Base-by-base conservation (phyloP, 306 rosid species). In the Cicer yamashitae region DNA sequence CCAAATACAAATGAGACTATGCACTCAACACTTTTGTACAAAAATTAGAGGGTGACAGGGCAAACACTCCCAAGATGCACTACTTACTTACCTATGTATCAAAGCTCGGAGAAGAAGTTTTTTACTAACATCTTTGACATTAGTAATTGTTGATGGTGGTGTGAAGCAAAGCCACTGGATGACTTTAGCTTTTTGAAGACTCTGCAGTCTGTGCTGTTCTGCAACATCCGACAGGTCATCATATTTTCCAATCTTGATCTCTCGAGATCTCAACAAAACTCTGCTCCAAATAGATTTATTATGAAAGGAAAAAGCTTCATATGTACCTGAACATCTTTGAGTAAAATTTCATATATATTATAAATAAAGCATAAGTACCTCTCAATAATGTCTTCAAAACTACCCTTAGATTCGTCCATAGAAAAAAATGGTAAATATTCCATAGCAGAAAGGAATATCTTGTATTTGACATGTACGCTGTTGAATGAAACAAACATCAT, bases 151-250 rank as follows among this genome's bases (percentile, higher is more conserved):
- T 4, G 99, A 94, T 25, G 96, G 99, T 38, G 97, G 97, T 43
- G 97, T 94, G 82, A 94, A 94, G 88, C 99, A 94, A 61, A 94
- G 96, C 99, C 99, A 94, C 82, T 94, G 96, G 83, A 89, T 84
- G 80, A 84, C 96, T 93, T 89, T 84, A 71, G 99, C 99, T 82
- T 92, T 94, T 69, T 91, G 87, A 85, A 94, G 97, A 87, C 93
- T 88, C 81, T 92, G 97, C 71, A 87, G 60, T 66, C 98, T 89
- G 81, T 94, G 96, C 84, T 92, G 97, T 82, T 92, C 98, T 17
- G 88, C 89, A 83, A 91, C 92, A 87, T 91, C 96, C 50, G 96
- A 83, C 72, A 78, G 60, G 65, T 86, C 79, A 67, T 88, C 89
- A 63, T 82, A 83, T 79, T 86, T 88, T 70, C 88, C 87, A 78